Base-by-base conservation (phyloP, 768 basidiomycete genomes). In the Boletus subparvulus region DNA sequence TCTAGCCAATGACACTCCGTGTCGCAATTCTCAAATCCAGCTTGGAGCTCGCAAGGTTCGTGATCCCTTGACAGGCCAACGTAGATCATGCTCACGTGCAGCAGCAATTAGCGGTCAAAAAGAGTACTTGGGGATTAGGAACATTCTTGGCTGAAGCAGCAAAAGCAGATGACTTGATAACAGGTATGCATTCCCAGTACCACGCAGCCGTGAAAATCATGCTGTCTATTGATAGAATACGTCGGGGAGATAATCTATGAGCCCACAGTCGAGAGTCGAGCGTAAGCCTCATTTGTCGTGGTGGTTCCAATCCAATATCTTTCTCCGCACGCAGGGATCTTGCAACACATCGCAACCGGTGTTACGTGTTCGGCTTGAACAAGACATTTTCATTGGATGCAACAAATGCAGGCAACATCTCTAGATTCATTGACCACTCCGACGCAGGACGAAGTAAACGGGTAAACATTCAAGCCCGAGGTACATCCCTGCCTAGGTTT, bases 391-490 rank as follows among this genome's bases (percentile, higher is more conserved):
- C 77, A 9, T 62, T 89, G n/a, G 89, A 91, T 65, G 74, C 81
- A 32, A 69, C 78, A 17, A 75, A 73, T 36, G 78, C 73, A 1
- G 88, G 86, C 5, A 90, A 90, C 55, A 74, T 77, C 40, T 75
- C 86, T n/a, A 77, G 87, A 14, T 90, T 83, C 61, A 82, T 90
- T 51, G 87, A 92, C 62, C 88, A 91, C 74, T 21, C 61, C 45
- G 47, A 55, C 56, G 48, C 59, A 44, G 17, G 66, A 72, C 4
- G 40, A 37, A 39, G 60, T 11, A 57, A 33, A 16, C 60, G 35
- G 24, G 60, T 52, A 13, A 89, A 86, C 61, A 81, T 80, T 56
- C 48, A 57, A 1, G 83, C 83, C 0, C 62, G 55, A 53, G 76
- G 85, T 85, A 60, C 28, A 75, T 65, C 19, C 10, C 16, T 36